phyloP scores from a whole-genome alignment of 2,329 filamentous ascomycete genomes.

The Alternaria sp. region DNA sequence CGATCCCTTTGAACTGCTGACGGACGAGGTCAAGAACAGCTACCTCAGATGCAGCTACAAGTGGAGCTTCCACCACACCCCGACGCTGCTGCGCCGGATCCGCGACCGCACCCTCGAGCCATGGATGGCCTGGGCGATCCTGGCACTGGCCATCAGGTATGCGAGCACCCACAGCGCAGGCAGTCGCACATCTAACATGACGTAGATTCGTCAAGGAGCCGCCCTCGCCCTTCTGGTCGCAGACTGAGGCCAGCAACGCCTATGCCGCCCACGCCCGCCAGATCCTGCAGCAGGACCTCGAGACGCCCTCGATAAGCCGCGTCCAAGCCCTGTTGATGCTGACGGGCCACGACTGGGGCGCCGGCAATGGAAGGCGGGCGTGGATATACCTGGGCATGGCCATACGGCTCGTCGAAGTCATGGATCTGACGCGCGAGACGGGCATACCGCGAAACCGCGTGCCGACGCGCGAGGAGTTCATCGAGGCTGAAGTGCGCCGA shows the following conservation, averaged over 20 bases:
- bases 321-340: constrained; percentile 52
- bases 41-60: constrained; percentile 51
- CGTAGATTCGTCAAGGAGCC: constrained; percentile 47
- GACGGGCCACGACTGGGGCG: constrained; percentile 56
- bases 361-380: constrained; percentile 50
- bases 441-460: constrained; percentile 37
- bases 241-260: constrained; percentile 51
- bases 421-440: constrained; percentile 49
- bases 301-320: constrained; percentile 48
- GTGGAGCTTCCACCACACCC: constrained; percentile 52
- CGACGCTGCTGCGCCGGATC: constrained; percentile 47
- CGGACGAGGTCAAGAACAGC: constrained; percentile 51
- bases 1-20: constrained; percentile 49
- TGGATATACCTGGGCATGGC: constrained; percentile 53
- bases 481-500: constrained; percentile 49
- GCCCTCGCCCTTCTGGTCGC: constrained; percentile 43
- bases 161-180: background rate
- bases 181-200: background rate
- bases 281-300: constrained; percentile 49
- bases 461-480: constrained; percentile 49
- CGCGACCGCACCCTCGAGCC: constrained; percentile 47
- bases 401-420: constrained; percentile 50
- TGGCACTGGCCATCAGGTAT: constrained; percentile 49
- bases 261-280: constrained; percentile 50
- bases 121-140: constrained; percentile 52